phyloP scores from a whole-genome alignment of 2,329 filamentous ascomycete genomes.

The Aureobasidium sp. region DNA sequence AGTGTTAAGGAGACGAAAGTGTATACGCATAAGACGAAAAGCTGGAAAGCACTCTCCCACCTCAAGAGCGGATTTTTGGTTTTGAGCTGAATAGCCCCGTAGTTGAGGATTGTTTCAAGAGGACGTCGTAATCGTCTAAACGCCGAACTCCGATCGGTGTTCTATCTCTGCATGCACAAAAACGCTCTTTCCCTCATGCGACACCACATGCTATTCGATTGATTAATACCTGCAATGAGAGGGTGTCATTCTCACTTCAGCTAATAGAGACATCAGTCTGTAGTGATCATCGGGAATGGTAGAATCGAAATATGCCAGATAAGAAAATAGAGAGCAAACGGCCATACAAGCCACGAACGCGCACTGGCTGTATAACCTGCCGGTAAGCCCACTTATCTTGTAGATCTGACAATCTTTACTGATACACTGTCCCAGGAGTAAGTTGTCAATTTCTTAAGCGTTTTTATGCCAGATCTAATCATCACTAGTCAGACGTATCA shows the following conservation, averaged over 20 bases:
- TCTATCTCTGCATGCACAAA: background rate
- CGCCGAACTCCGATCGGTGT: background rate
- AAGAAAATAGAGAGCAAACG: background rate
- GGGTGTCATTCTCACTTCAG: too few relatives aligned
- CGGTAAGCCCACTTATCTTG: background rate
- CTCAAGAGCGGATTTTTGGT: too few relatives aligned
- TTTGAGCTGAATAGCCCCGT: background rate
- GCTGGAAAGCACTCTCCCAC: too few relatives aligned
- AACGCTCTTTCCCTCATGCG: background rate
- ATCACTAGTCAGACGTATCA: slow-evolving; percentile 43
- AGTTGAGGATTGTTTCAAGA: background rate
- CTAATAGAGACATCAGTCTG: too few relatives aligned
- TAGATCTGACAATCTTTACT: background rate
- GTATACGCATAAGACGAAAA: too few relatives aligned
- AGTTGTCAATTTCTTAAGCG: background rate
- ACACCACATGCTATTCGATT: background rate
- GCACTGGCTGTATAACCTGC: background rate
- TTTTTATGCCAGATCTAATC: background rate
- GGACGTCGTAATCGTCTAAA: background rate
- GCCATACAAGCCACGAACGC: background rate
- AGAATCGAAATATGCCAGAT: background rate
- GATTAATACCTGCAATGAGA: background rate
- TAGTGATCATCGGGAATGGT: background rate
- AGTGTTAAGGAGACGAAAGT: too few relatives aligned
- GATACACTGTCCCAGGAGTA: background rate